Evolutionary conservation across 2,329 filamentous ascomycete species (phyloP).

Genomic region (Arthrinium phaeospermum): DNA sequence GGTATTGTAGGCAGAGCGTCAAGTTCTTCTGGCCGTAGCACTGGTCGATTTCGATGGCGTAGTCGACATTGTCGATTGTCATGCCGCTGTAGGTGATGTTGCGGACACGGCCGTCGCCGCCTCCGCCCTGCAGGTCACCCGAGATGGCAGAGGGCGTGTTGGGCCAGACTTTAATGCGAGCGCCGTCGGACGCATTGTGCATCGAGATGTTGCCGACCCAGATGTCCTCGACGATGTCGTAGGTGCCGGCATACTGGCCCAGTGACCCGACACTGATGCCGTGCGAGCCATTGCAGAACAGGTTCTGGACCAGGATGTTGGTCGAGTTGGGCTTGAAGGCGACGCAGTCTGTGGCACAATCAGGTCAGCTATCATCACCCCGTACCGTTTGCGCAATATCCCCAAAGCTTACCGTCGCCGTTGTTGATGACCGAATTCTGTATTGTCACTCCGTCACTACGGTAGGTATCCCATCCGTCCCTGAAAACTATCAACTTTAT

Average conservation of each 20-base stretch:
- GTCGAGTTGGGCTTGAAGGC: constrained; percentile 78
- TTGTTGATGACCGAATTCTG: constrained; percentile 70
- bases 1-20: constrained; percentile 44
- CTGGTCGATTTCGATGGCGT: constrained; percentile 68
- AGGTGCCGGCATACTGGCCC: constrained; percentile 68
- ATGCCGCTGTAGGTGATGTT: constrained; percentile 73
- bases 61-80: constrained; percentile 66
- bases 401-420: constrained; percentile 52
- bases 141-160: constrained; percentile 59
- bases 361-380: constrained; percentile 25
- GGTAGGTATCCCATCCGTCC: constrained; percentile 70
- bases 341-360: constrained; percentile 59
- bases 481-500: background rate
- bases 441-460: constrained; percentile 66
- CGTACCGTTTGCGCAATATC: too few species aligned
- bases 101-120: constrained; percentile 61
- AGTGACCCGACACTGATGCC: constrained; percentile 76
- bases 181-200: constrained; percentile 66
- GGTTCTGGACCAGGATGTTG: constrained; percentile 69
- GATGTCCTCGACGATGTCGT: constrained; percentile 73
- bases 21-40: constrained; percentile 59
- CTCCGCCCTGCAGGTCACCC: constrained; percentile 69
- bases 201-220: constrained; percentile 66
- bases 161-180: constrained; percentile 78
- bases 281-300: constrained; percentile 72